Conservation (phyloP, 2,329 filamentous ascomycete species). For the Aplosporella prunicola region DNA sequence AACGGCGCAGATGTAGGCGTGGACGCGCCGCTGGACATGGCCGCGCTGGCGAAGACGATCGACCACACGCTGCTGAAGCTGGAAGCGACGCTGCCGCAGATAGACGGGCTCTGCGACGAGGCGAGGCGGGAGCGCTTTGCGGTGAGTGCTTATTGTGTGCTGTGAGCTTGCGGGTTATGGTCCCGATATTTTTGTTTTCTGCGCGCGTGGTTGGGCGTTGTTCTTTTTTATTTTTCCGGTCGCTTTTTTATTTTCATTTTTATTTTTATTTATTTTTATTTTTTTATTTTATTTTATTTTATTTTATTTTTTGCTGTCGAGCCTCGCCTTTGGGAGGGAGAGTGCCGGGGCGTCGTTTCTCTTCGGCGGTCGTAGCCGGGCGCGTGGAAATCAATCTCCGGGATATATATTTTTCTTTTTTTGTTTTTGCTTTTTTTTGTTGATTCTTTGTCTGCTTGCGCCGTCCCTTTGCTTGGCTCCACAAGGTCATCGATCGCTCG, state of each 20-base stretch:
- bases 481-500: too few relatives aligned
- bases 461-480: too few relatives aligned
- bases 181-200: background rate
- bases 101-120: conserved; percentile 47
- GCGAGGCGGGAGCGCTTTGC: conserved; percentile 40
- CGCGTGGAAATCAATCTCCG: too few relatives aligned
- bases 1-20: too few relatives aligned
- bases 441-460: background rate
- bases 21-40: conserved; percentile 1
- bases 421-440: background rate
- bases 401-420: background rate
- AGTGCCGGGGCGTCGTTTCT: too few relatives aligned
- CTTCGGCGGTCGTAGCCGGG: too few relatives aligned
- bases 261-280: background rate
- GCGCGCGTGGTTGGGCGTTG: background rate
- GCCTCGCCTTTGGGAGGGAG: too few relatives aligned
- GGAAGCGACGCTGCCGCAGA: conserved; percentile 38
- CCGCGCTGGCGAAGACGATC: conserved; percentile 28
- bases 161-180: background rate
- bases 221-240: background rate
- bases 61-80: conserved; percentile 44
- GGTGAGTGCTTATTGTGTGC: conserved; percentile 19
- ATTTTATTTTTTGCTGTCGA: background rate
- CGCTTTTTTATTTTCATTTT: background rate
- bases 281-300: background rate